phyloP scores from a whole-genome alignment of 345 rosid species.

The Populus simonii region DNA sequence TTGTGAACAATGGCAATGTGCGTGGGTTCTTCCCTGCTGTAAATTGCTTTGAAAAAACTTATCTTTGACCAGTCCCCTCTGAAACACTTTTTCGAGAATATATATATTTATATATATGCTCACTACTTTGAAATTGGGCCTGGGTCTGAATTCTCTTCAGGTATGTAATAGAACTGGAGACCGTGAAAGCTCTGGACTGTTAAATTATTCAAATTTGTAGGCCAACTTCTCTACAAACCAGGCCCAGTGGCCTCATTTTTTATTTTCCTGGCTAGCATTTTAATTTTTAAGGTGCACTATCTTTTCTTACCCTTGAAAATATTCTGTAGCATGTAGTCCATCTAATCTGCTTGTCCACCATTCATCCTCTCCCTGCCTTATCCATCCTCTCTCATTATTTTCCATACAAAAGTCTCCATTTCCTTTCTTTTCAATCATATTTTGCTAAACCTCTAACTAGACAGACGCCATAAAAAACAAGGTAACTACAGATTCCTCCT shows the following conservation, averaged over 20 bases:
- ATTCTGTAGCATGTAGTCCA: neutral
- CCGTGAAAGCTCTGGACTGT: neutral
- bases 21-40: no score
- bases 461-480: neutral
- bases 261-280: neutral
- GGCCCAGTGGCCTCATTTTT: neutral
- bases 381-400: neutral
- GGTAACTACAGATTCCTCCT: neutral
- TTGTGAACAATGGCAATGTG: no score
- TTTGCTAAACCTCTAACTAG: neutral
- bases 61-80: no score
- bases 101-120: no score
- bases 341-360: conserved; percentile 4
- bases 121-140: neutral
- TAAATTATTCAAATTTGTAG: neutral
- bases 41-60: no score
- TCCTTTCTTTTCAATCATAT: neutral
- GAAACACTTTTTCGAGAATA: no score
- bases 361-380: conserved; percentile 10
- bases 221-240: neutral
- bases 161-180: neutral
- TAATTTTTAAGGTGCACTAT: neutral
- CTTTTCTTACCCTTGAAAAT: neutral
- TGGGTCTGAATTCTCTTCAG: neutral
- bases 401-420: neutral